Evolutionary conservation across 176 grass and related monocot species (phyloP).

Genomic region (Alloteropsis semialata): DNA sequence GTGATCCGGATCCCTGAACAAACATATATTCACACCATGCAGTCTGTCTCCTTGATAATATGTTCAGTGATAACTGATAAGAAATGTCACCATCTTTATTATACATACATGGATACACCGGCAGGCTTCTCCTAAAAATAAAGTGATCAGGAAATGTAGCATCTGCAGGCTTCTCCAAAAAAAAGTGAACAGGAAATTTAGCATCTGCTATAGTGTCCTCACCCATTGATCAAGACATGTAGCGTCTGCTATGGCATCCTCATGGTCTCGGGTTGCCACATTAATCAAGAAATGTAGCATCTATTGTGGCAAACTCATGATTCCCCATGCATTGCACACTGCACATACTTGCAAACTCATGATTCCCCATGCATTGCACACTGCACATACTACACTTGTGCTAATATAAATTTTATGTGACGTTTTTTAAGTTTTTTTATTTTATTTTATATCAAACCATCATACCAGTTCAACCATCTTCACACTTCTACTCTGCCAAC

Average conservation of each 20-base stretch:
- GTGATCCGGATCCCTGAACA: not conserved
- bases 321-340: no score
- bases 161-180: no score
- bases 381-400: not conserved
- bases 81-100: no score
- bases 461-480: conserved; percentile 15
- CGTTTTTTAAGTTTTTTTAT: not conserved
- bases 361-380: not conserved
- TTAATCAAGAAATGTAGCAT: not conserved
- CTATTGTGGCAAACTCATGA: no score
- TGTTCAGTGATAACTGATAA: not conserved
- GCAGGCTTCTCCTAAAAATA: no score
- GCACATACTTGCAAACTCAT: not conserved
- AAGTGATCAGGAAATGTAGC: not conserved
- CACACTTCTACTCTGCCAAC: conserved; percentile 9
- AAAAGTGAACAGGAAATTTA: not conserved
- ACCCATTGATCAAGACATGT: no score
- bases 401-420: not conserved
- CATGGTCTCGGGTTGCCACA: no score
- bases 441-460: not conserved
- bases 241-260: no score
- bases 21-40: not conserved
- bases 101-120: no score
- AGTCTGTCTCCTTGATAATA: not conserved
- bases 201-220: not conserved